Conservation (phyloP, 257 asterid genomes). For the Thymus mandschuricus region DNA sequence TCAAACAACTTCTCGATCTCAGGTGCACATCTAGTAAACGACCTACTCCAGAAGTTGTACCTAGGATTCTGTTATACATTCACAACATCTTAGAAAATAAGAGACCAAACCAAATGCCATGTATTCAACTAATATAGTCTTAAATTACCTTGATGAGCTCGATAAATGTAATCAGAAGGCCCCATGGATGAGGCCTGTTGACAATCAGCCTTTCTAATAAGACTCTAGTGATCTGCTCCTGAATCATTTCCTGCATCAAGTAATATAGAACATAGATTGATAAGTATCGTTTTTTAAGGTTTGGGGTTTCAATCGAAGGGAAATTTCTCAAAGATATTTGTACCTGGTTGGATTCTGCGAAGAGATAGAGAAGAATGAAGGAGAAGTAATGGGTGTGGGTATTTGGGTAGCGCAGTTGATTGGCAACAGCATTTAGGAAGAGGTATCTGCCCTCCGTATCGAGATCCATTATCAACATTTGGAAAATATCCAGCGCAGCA, state of each 20-base stretch:
- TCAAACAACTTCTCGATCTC: slow-evolving; percentile 94
- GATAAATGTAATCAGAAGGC: slow-evolving; percentile 80
- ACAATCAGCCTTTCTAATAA: slow-evolving; percentile 83
- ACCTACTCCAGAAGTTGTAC: slow-evolving; percentile 91
- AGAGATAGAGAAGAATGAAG: slow-evolving; percentile 79
- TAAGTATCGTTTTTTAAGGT: neutral
- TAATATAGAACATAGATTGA: neutral
- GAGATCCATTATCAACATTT: slow-evolving; percentile 73
- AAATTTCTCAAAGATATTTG: neutral
- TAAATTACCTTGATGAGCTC: slow-evolving; percentile 82
- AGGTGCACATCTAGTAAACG: slow-evolving; percentile 90
- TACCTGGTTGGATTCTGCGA: slow-evolving; percentile 86
- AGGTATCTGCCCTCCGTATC: slow-evolving; percentile 97
- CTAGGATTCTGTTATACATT: slow-evolving; percentile 68
- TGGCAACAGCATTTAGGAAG: slow-evolving; percentile 90
- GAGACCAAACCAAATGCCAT: neutral
- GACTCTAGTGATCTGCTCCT: slow-evolving; percentile 95
- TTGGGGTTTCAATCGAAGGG: neutral
- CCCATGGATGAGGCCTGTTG: slow-evolving; percentile 98
- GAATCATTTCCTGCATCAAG: slow-evolving; percentile 77
- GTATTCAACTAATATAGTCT: too few relatives aligned
- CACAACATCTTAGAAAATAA: neutral
- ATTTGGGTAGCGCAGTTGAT: slow-evolving; percentile 96
- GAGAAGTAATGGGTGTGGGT: slow-evolving; percentile 97
- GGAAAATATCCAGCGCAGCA: slow-evolving; percentile 92